Evolutionary conservation across 1,284 basidiomycete genomes (phyloP), one percentile per base, ranked within the genome.

Genomic region (Trichosporon sp.): DNA sequence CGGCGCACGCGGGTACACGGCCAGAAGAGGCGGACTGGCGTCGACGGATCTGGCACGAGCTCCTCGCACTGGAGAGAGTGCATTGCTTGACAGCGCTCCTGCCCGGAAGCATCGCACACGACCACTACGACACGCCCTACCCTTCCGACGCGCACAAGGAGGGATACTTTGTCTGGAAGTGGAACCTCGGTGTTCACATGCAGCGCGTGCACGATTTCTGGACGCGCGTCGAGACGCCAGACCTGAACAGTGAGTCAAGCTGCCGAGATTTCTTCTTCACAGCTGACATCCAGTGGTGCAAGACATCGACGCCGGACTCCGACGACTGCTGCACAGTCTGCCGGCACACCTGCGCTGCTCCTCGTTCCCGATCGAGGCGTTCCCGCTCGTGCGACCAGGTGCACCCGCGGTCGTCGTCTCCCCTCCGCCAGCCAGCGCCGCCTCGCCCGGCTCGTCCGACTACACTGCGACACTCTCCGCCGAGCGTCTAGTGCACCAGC

Each of bases 101-200:
- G 16, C 73, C 73, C 40, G 72, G 72, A 26, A 71, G 69, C 0
- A 74, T 74, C 67, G 67, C 59, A 35, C 63, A 64, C 38, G 67
- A 68, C 38, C 73, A 74, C 65, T 74, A 74, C 70, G 73, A 74
- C 66, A 74, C 73, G 8, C 69, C 69, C 16, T 71, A 69, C 38
- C 73, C 73, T 2, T 71, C 73, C 10, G 71, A 74, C 63, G 69
- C 69, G 2, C 69, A 70, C 43, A 26, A 64, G 21, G 56, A 72
- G 31, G 71, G 71, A 5, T 72, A 74, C 65, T 74, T 72, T 43
- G 54, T 70, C 43, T 72, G 68, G 67, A 74, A 74, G 67, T 74
- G 73, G 73, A 72, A 70, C 10, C 68, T 74, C 54, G 73, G 71
- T 26, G 65, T 71, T 38, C 71, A 74, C 48, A 74, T 74, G 68